Conservation (phyloP, 805 yeast genomes). For the Metschnikowia kofuensis region DNA sequence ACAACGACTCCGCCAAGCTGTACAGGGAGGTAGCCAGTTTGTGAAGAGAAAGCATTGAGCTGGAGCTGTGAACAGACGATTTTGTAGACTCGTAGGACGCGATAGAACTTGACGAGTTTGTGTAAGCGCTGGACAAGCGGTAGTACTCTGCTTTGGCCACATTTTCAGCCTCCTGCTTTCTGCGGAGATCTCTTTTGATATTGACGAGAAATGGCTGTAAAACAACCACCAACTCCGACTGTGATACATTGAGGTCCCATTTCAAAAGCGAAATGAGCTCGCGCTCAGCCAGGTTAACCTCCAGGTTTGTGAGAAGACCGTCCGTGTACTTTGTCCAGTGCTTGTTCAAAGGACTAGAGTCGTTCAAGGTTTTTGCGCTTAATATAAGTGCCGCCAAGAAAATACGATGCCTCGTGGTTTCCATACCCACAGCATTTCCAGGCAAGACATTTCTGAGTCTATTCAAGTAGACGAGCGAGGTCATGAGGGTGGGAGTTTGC, state of each 20-base stretch:
- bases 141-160: slow-evolving; percentile 16
- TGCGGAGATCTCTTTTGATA: slow-evolving; percentile 45
- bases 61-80: slow-evolving; percentile 9
- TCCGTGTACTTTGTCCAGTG: slow-evolving; percentile 95
- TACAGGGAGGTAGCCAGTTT: slow-evolving; percentile 11
- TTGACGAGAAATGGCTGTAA: slow-evolving; percentile 74
- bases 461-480: slow-evolving; percentile 79
- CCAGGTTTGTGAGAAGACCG: slow-evolving; percentile 72
- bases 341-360: slow-evolving; percentile 90
- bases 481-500: slow-evolving; percentile 93
- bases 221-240: slow-evolving; percentile 65
- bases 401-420: slow-evolving; percentile 88
- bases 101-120: slow-evolving; percentile 15
- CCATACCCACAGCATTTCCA: slow-evolving; percentile 85
- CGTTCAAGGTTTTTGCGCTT: slow-evolving; percentile 91
- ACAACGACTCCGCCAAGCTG: slow-evolving; percentile 11
- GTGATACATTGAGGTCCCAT: slow-evolving; percentile 77
- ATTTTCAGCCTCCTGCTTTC: slow-evolving; percentile 13
- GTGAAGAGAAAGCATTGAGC: slow-evolving; percentile 14
- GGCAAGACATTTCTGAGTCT: slow-evolving; percentile 78
- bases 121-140: slow-evolving; percentile 18
- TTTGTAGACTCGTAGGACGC: slow-evolving; percentile 15
- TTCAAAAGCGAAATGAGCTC: slow-evolving; percentile 79
- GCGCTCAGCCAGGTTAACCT: slow-evolving; percentile 87
- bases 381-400: slow-evolving; percentile 85